phyloP scores from a whole-genome alignment of 2,329 filamentous ascomycete genomes.

The Cladophialophora carrionii region DNA sequence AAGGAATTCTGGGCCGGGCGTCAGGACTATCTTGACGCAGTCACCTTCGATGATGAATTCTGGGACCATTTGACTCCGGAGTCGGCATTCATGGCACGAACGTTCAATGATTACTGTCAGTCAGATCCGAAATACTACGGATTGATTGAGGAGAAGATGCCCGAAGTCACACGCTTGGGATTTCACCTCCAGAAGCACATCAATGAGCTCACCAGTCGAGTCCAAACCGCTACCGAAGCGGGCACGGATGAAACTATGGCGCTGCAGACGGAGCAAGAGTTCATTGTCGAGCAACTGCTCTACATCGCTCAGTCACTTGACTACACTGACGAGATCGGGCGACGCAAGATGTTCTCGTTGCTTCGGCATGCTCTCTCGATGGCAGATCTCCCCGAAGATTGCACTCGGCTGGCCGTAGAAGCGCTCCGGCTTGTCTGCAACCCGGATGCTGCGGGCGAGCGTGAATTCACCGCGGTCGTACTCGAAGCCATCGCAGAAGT shows the following conservation, averaged over 20 bases:
- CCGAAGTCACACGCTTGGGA: constrained; percentile 88
- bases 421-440: constrained; percentile 83
- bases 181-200: constrained; percentile 84
- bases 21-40: constrained; percentile 58
- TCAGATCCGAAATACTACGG: constrained; percentile 73
- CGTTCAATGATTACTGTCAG: constrained; percentile 92
- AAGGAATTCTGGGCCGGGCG: constrained; percentile 93
- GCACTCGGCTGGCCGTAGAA: constrained; percentile 84
- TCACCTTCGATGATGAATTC: constrained; percentile 52
- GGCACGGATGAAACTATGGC: constrained; percentile 65
- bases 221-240: constrained; percentile 50
- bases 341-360: constrained; percentile 92
- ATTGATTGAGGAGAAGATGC: constrained; percentile 87
- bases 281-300: constrained; percentile 91
- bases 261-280: constrained; percentile 86
- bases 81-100: constrained; percentile 85
- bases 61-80: constrained; percentile 66
- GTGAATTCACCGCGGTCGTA: constrained; percentile 59
- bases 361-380: constrained; percentile 83
- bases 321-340: constrained; percentile 95
- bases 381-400: constrained; percentile 85
- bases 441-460: constrained; percentile 53
- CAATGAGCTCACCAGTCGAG: constrained; percentile 49
- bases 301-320: constrained; percentile 90
- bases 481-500: constrained; percentile 95